Base-by-base conservation (phyloP, 2,329 filamentous ascomycete genomes). In the Fusarium verrucosum region DNA sequence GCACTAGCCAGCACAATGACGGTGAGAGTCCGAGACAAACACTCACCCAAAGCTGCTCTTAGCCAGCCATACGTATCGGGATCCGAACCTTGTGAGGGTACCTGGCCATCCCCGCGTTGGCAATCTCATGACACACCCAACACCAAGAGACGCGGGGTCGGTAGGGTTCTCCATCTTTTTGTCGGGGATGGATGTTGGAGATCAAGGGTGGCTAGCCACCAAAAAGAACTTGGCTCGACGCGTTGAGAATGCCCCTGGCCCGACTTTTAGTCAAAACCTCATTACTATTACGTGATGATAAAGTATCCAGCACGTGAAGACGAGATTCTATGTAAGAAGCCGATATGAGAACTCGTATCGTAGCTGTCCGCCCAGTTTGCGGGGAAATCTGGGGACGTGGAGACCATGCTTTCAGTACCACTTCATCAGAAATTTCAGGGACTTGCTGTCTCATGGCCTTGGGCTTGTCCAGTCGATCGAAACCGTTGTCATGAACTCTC, bases 351-450 rank as follows among this genome's bases (percentile, higher is more conserved):
- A 45, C 42, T 50, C 36, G 47, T 37, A 55, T 59, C 52, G 46
- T 45, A 62, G 43, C 42, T 56, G 42, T 35, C 26, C 41, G 32
- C 41, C 42, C 50, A 62, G 44, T 71, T 71, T 71, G 69, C 66
- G 69, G 69, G 69, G 69, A 71, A 71, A 65, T 65, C 69, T 71
- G 66, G 69, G 49, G 65, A 54, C 58, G 49, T 67, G 66, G 62
- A 66, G 62, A 58, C 59, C 42, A 55, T 54, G 25, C 45, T 53
- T 41, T 38, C 36, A 67, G 28, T 23, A 23, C 22, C 32, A 38
- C 32, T 46, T 45, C 36, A 41, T 45, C 35, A 66, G 43, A 58
- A 19, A 26, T 35, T 38, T 43, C 56, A 63, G 44, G 58, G 57
- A 57, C 51, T 49, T 28, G 30, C 28, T 44, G 17, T 41, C 38